phyloP scores from a whole-genome alignment of 306 rosid species.

The Potentilla sterilis region DNA sequence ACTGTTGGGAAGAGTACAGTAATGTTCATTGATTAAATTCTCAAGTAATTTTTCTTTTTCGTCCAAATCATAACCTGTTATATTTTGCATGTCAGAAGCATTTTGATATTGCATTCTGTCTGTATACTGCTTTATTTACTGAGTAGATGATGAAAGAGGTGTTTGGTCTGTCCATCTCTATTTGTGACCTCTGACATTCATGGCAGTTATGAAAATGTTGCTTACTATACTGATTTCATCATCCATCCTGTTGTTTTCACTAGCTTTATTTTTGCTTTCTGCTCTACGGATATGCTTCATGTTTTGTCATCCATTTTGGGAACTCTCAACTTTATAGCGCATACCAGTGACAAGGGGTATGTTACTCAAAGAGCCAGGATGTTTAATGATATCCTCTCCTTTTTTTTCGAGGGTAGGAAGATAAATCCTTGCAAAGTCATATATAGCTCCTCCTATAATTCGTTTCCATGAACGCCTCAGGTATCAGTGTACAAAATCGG shows the following conservation, averaged over 20 bases:
- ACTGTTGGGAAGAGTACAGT: conserved; percentile 83
- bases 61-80: neutral
- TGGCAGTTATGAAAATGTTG: neutral
- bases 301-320: conserved; percentile 59
- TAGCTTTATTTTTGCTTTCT: conserved; percentile 1
- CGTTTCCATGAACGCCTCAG: too few species aligned
- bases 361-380: too few species aligned
- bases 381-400: too few species aligned
- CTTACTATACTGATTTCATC: neutral
- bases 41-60: neutral
- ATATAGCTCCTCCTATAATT: too few species aligned
- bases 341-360: too few species aligned
- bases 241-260: neutral
- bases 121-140: neutral
- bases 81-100: neutral
- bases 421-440: too few species aligned
- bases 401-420: too few species aligned
- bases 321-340: too few species aligned
- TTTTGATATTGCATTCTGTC: neutral
- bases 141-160: neutral
- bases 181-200: neutral
- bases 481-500: too few species aligned
- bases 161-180: neutral
- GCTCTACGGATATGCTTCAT: conserved; percentile 62
- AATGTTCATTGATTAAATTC: conserved; percentile 21